Base-by-base conservation (phyloP, 345 rosid species). In the Eucalyptus melliodora region DNA sequence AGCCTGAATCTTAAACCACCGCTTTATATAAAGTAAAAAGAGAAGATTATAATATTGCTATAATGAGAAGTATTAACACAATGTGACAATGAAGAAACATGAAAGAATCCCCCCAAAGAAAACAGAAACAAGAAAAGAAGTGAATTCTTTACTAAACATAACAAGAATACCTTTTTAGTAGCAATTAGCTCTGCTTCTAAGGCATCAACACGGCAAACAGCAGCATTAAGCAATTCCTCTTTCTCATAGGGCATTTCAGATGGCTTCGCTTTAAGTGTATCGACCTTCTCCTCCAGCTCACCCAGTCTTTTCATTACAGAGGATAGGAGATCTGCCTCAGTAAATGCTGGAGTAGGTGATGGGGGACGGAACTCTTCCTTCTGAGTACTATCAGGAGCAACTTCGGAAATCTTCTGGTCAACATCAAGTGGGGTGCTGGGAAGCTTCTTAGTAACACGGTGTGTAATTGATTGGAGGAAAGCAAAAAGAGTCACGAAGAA, bases 101-200 rank as follows among this genome's bases (percentile, higher is more conserved):
- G 47, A 77, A 77, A 6, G 30, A 87, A 59, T 53, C 27, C 88
- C 77, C 88, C 72, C 88, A 87, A 42, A 53, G 88, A 24, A 40
- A 87, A 87, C 5, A 19, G 50, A 26, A 55, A 23, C n/a, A 87
- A 42, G 50, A 87, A 44, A 60, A 87, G 65, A 87, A 50, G 40
- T 82, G 27, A 72, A 67, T 31, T 31, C 37, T 67, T 37, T 14
- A 77, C 47, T 77, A 21, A 77, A 77, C 26, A 77, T 40, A 47
- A 50, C 53, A 87, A 14, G 11, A 26, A 9, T 92, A 98, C 99
- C 99, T 98, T 96, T 89, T 98, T 98, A 53, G 99, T 96, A 88
- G 99, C 96, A 93, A 98, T 98, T 87, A 98, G 95, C 93, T 98
- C 99, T 5, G 99, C 99, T 94, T 98, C 99, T 67, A 98, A 93